Evolutionary conservation across 2,329 filamentous ascomycete genomes (phyloP).

Genomic region (Pseudogymnoascus sp.): DNA sequence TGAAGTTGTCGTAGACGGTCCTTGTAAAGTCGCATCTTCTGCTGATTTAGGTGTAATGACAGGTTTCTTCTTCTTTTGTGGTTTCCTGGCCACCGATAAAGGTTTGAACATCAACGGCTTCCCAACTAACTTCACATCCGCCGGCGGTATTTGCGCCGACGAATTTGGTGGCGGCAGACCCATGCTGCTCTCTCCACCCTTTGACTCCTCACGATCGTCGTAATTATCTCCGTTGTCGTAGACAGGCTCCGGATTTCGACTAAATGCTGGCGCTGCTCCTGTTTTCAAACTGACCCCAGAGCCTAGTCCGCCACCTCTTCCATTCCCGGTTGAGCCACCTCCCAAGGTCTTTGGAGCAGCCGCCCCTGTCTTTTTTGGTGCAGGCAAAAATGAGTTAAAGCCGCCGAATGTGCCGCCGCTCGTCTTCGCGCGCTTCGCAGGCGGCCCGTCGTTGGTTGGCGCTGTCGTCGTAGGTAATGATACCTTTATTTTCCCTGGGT

Average conservation of each 20-base stretch:
- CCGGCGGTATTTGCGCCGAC: constrained; percentile 44
- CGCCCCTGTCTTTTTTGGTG: constrained; percentile 56
- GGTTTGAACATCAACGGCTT: constrained; percentile 85
- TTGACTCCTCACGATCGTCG: constrained; percentile 23
- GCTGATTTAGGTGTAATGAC: constrained; percentile 11
- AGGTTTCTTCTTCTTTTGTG: constrained; percentile 56
- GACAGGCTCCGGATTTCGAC: constrained; percentile 41
- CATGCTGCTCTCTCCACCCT: constrained; percentile 24
- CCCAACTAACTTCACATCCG: constrained; percentile 54
- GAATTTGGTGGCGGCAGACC: constrained; percentile 36
- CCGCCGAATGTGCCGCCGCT: constrained; percentile 58
- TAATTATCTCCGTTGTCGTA: constrained; percentile 16
- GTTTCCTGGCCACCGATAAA: constrained; percentile 70
- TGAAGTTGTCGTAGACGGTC: constrained; percentile 10
- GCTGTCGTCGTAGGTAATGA: constrained; percentile 54
- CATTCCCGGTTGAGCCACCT: constrained; percentile 13
- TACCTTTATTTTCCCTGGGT: constrained; percentile 76
- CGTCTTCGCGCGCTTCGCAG: constrained; percentile 61
- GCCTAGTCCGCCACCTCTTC: constrained; percentile 25
- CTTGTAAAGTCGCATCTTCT: constrained; percentile 14
- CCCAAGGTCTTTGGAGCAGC: constrained; percentile 35
- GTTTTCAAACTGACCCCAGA: constrained; percentile 70
- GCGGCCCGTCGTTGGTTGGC: constrained; percentile 43
- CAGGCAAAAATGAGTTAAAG: constrained; percentile 79
- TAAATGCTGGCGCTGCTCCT: constrained; percentile 73